Conservation (phyloP, 352 stramenopile genomes). For the Pythium sukuiense region DNA sequence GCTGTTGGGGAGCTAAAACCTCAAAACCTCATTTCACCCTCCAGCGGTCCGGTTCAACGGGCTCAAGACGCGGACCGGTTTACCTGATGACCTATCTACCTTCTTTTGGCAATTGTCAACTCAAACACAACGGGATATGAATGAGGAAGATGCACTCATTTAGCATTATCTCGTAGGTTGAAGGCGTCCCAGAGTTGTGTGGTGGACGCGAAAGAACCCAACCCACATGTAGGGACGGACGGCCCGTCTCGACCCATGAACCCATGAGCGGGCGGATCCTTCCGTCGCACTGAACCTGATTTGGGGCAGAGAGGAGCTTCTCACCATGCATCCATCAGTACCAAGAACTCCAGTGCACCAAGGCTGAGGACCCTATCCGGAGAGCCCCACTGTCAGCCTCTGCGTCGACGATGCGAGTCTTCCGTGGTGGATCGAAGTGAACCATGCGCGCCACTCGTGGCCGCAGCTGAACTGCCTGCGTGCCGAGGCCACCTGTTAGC, state of each 20-base stretch:
- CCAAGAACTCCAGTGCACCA: too few relatives aligned
- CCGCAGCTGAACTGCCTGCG: conserved; percentile 27
- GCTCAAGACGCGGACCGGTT: background rate
- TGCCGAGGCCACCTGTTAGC: conserved; percentile 10
- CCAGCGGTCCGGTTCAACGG: background rate
- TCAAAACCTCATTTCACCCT: background rate
- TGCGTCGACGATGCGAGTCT: background rate
- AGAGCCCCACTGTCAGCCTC: background rate
- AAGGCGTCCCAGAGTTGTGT: background rate
- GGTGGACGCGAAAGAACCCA: conserved; percentile 2
- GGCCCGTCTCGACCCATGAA: conserved; percentile 2
- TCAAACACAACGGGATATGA: background rate
- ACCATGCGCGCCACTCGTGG: conserved; percentile 14
- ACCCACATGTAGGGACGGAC: background rate
- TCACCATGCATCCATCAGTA: too few relatives aligned
- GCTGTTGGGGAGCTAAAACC: background rate
- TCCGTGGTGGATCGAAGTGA: background rate
- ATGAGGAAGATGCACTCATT: background rate
- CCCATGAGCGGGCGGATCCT: background rate
- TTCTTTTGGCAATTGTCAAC: background rate
- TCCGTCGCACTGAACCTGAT: background rate
- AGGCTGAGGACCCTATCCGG: too few relatives aligned
- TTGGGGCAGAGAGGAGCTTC: too few relatives aligned
- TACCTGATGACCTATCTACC: background rate
- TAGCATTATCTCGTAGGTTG: background rate